These are phyloP conservation scores for Puccinia coronata DNA, from an alignment of 1,284 basidiomycete species.

Conservation along the genomic window DNA sequence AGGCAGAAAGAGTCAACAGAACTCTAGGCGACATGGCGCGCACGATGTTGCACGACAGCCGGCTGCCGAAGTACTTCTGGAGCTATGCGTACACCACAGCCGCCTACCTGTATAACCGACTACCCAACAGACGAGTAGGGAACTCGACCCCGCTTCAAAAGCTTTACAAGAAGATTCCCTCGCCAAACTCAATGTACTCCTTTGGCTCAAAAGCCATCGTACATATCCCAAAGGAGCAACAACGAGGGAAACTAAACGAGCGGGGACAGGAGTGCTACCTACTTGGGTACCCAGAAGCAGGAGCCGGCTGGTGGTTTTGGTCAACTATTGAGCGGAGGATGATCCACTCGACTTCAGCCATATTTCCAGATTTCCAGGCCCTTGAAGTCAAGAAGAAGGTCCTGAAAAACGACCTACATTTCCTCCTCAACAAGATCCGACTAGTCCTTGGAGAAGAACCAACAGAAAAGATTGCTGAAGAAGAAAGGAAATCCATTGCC, in stretches of 20 bases:
- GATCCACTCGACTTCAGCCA: constrained; percentile 7
- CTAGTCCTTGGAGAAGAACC: background rate
- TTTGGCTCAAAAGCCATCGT: background rate
- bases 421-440: background rate
- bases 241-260: background rate
- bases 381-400: background rate
- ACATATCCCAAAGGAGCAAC: background rate
- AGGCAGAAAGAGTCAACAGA: background rate
- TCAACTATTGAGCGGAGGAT: background rate
- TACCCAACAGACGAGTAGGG: background rate
- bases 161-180: background rate
- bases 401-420: background rate
- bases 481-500: background rate
- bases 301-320: constrained; percentile 26
- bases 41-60: background rate
- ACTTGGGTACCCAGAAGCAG: background rate
- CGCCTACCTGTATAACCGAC: background rate
- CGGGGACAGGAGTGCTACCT: background rate
- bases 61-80: background rate
- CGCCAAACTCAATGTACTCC: background rate
- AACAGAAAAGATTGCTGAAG: background rate
- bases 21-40: constrained; percentile 13
- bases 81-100: background rate
- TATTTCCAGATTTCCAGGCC: background rate
- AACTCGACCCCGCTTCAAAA: background rate